Conservation (phyloP, 2,329 filamentous ascomycete species). For the Colletotrichum sp. region DNA sequence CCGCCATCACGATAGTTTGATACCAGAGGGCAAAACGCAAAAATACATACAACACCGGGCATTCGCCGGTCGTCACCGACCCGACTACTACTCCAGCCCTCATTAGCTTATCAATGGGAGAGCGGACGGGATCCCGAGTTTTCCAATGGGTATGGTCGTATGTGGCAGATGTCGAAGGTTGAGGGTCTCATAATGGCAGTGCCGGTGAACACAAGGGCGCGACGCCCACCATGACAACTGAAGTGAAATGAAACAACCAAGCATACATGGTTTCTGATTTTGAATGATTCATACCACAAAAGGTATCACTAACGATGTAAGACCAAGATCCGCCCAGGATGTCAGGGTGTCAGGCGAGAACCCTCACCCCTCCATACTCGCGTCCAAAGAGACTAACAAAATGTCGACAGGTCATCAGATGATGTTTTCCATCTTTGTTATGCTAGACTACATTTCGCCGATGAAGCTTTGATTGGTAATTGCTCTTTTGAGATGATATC, state of each 20-base stretch:
- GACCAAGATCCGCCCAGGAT: not conserved
- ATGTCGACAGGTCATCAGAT: not conserved
- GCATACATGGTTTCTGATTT: not conserved
- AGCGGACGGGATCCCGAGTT: slow-evolving; percentile 3
- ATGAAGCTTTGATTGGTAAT: not conserved
- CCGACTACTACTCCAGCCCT: not conserved
- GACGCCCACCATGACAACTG: not conserved
- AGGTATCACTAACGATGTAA: not conserved
- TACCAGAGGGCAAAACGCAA: not conserved
- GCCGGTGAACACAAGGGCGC: not conserved
- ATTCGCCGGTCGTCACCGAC: slow-evolving; percentile 1
- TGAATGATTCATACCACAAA: not conserved
- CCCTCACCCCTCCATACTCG: not conserved
- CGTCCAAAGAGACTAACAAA: not conserved
- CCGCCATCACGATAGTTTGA: not conserved
- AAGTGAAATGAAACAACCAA: not conserved
- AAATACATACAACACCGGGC: not conserved
- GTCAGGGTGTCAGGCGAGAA: not conserved
- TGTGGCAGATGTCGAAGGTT: rapidly evolving
- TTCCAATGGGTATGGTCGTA: slow-evolving; percentile 6
- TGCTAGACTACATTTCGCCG: not conserved
- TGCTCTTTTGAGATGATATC: not conserved
- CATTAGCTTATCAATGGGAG: not conserved
- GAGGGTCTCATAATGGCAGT: not conserved
- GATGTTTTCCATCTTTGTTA: not conserved